Base-by-base conservation (phyloP, 2,329 filamentous ascomycete genomes). In the Sporothrix pseudoabietina region DNA sequence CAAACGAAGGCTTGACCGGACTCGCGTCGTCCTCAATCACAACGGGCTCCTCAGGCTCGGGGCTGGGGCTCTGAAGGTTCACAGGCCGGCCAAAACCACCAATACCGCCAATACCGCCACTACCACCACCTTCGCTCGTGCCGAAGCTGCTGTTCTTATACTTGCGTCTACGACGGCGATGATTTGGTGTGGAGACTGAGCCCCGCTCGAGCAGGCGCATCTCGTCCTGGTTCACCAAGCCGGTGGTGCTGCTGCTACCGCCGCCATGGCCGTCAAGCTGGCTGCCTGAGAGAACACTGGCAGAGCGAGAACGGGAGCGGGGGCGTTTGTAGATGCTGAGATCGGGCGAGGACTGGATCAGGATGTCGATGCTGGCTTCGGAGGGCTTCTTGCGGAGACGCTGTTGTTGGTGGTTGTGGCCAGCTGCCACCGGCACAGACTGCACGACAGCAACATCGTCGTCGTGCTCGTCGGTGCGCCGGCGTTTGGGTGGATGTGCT, bases 401-500 rank as follows among this genome's bases (percentile, higher is more conserved):
- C 19, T 66, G 49, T 10, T 57, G 52, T 12, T 26, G 55, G 8
- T 26, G 41, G 8, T 26, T 19, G 16, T 35, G 44, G 55, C n/a
- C 49, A 14, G 52, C 39, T 4, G 52, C 19, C 22, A 26, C 41
- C 4, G 10, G 30, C 9, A 19, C 26, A 3, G 68, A 8, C 4
- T 22, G 41, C 16, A 52, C 63, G 5, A 26, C 26, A 5, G 54
- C 70, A n/a, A 22, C n/a, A 59, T 44, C 59, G 52, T 32, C 35
- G 39, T 55, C 61, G 44, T 26, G 1, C 30, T 69, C 59, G n/a
- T 71, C 74, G 16, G 14, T 69, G 3, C 49, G 65, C 54, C 69
- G 72, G 41, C 69, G 65, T n/a, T 75, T 75, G 9, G 72, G 65
- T 10, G 72, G 26, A 10, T 69, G 71, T 4, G 59, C 19, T n/a